phyloP scores from a whole-genome alignment of 495 filamentous ascomycete species.

The Jackrogersella multiformis region DNA sequence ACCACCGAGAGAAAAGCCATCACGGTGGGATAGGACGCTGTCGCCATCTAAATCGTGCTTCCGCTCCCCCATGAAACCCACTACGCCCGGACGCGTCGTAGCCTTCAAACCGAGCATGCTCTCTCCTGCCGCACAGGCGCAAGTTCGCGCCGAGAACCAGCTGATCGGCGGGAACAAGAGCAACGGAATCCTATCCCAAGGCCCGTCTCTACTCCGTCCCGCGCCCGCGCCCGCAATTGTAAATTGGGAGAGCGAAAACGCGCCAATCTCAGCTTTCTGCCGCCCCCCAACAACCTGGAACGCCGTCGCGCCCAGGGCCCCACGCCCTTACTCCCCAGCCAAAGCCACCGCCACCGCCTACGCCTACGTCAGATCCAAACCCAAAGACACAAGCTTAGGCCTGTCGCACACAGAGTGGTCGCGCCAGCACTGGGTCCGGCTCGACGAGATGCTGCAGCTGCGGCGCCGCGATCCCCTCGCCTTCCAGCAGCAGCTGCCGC shows the following conservation, averaged over 20 bases:
- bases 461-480: constrained; percentile 38
- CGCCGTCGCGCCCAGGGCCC: too few relatives aligned
- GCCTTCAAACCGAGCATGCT: constrained; percentile 55
- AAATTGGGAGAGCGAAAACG: too few relatives aligned
- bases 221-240: not conserved
- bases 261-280: too few relatives aligned
- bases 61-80: constrained; percentile 61
- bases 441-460: constrained; percentile 51
- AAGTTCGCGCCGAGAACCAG: constrained; percentile 41
- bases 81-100: constrained; percentile 58
- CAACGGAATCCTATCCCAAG: constrained; percentile 14
- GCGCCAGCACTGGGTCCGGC: constrained; percentile 52
- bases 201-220: constrained; percentile 19
- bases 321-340: not conserved
- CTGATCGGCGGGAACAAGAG: constrained; percentile 11
- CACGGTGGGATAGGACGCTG: constrained; percentile 46
- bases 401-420: constrained; percentile 54
- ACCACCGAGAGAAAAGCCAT: constrained; percentile 45
- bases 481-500: constrained; percentile 39
- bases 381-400: not conserved
- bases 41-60: constrained; percentile 63
- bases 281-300: too few relatives aligned
- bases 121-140: constrained; percentile 48
- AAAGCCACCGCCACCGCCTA: not conserved
- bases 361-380: not conserved